Conservation (phyloP, 176 grass and related monocot genomes). For the Hyparrhenia diplandra region DNA sequence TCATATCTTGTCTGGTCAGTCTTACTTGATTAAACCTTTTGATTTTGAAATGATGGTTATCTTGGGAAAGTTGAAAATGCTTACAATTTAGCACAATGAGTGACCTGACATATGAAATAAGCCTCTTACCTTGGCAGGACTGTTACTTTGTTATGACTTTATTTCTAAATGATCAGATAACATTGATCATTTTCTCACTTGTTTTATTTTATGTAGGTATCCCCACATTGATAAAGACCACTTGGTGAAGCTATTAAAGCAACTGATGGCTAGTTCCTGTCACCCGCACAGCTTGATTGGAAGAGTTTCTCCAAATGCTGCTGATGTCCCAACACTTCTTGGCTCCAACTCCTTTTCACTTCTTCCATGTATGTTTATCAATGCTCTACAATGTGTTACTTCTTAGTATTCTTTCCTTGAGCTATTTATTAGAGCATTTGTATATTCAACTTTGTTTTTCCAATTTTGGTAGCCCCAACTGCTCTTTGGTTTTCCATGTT, state of each 20-base stretch:
- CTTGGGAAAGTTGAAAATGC: background rate
- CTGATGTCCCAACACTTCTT: conserved; percentile 83
- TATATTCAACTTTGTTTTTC: background rate
- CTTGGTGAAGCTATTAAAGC: conserved; percentile 92
- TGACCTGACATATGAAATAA: background rate
- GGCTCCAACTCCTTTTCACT: conserved; percentile 84
- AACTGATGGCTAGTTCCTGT: conserved; percentile 72
- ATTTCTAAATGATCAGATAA: conserved; percentile 7
- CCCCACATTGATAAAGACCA: conserved; percentile 90
- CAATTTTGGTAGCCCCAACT: background rate
- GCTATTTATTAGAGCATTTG: conserved; percentile 22
- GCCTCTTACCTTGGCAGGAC: background rate
- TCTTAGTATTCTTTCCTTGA: background rate
- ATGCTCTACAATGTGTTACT: background rate
- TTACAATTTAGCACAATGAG: background rate
- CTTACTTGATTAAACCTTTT: background rate
- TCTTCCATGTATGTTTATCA: conserved; percentile 63
- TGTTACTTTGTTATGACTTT: conserved; percentile 10
- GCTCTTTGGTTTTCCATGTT: background rate
- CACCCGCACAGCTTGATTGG: conserved; percentile 51
- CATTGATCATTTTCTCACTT: conserved; percentile 1
- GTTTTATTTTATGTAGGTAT: conserved; percentile 45
- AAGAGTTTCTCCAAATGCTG: conserved; percentile 62
- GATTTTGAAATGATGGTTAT: conserved; percentile 4
- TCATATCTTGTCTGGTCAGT: conserved; percentile 14